These are phyloP conservation scores for Periconia sp. DNA, from an alignment of 2,329 filamentous ascomycete genomes.

Conservation along the genomic window DNA sequence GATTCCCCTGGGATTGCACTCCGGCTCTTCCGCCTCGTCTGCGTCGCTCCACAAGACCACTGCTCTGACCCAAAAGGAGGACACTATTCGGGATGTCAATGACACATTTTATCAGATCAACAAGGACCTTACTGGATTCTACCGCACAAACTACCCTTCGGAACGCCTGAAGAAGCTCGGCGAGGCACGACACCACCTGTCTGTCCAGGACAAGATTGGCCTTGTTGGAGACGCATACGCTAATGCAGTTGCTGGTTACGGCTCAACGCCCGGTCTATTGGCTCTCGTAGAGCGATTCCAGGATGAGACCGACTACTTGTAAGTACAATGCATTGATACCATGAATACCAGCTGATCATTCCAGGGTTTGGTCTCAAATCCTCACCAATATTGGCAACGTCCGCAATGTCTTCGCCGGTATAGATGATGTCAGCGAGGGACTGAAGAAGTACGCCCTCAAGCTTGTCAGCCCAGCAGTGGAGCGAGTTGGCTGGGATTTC, in stretches of 20 bases:
- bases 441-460: constrained; percentile 78
- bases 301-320: constrained; percentile 77
- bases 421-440: constrained; percentile 69
- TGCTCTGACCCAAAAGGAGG: constrained; percentile 74
- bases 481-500: constrained; percentile 85
- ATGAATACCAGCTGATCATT: constrained; percentile 5
- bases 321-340: constrained; percentile 21
- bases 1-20: constrained; percentile 85
- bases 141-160: constrained; percentile 91
- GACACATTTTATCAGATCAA: constrained; percentile 93
- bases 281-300: constrained; percentile 84
- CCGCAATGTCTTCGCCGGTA: constrained; percentile 81
- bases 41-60: constrained; percentile 63
- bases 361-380: constrained; percentile 80
- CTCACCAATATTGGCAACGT: constrained; percentile 74
- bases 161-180: constrained; percentile 78
- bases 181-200: constrained; percentile 72
- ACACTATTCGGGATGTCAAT: constrained; percentile 73
- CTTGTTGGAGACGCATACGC: constrained; percentile 88
- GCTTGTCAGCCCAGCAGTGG: constrained; percentile 72
- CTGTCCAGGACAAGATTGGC: constrained; percentile 87
- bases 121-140: constrained; percentile 83
- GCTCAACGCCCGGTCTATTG: constrained; percentile 77
- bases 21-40: constrained; percentile 60
- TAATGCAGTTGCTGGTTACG: constrained; percentile 83